Conservation (phyloP, 768 basidiomycete species). For the Lepiota brunneoincarnata region DNA sequence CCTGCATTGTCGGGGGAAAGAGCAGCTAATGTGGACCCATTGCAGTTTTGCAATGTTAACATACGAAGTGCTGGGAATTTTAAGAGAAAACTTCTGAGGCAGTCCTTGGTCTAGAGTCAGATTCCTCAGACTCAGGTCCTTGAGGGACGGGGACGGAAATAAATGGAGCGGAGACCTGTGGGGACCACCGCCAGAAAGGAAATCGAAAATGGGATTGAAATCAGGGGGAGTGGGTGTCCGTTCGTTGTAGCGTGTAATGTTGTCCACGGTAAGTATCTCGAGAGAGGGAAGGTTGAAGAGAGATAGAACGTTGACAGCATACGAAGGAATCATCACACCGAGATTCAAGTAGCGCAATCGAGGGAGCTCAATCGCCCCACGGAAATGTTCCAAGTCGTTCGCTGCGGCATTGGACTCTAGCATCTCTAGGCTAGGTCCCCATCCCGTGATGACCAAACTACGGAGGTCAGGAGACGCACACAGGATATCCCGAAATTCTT, state of each 20-base stretch:
- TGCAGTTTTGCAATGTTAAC: neutral
- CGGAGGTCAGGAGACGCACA: conserved; percentile 37
- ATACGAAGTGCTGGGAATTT: neutral
- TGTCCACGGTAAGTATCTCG: conserved; percentile 39
- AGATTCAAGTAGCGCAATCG: conserved; percentile 35
- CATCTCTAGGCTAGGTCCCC: conserved; percentile 41
- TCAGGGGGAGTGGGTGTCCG: neutral
- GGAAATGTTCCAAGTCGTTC: neutral
- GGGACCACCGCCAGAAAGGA: neutral
- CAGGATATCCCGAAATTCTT: conserved; percentile 44
- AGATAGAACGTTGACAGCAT: conserved; percentile 23
- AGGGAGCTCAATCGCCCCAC: conserved; percentile 29
- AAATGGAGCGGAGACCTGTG: too few species aligned
- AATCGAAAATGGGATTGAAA: conserved; percentile 2
- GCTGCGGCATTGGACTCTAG: neutral
- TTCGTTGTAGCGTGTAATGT: conserved; percentile 30
- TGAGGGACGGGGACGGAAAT: neutral
- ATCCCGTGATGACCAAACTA: conserved; percentile 47
- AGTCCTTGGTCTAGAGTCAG: neutral
- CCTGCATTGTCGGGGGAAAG: neutral
- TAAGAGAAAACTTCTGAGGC: neutral
- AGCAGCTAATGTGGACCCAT: neutral
- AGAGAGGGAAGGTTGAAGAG: conserved; percentile 33
- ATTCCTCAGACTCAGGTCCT: neutral
- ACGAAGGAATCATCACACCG: conserved; percentile 26